Percentiles rank a stretch among this genome's conserved stretches.
Evolutionary conservation across 208 protist species (phyloP).

Genomic region (Naegleria gruberi): DNA sequence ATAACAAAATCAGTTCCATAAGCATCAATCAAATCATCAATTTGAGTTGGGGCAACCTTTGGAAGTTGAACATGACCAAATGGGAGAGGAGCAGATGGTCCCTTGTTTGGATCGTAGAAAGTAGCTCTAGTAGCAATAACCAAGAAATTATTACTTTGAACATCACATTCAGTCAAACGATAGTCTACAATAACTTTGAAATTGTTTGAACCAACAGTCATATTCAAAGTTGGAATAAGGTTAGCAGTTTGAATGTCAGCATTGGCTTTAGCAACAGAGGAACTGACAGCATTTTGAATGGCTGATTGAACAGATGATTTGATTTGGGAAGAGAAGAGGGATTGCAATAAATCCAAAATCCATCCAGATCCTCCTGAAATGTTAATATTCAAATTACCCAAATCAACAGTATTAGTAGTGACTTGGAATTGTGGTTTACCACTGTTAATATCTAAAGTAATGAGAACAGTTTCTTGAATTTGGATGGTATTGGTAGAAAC

Average conservation of each 20-base stretch:
- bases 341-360: background rate
- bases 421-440: background rate
- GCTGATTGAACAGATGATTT: background rate
- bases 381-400: constrained; percentile 8
- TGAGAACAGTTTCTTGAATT: background rate
- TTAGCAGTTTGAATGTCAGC: background rate
- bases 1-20: background rate
- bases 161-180: background rate
- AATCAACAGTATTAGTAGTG: background rate
- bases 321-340: background rate
- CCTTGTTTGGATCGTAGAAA: background rate
- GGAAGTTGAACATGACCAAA: background rate
- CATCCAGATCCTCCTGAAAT: background rate
- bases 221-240: background rate
- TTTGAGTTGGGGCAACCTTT: background rate
- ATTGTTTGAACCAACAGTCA: background rate
- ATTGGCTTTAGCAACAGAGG: background rate
- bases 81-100: background rate
- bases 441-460: background rate
- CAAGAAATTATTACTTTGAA: background rate
- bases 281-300: background rate
- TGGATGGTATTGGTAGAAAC: background rate
- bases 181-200: background rate
- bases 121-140: background rate
- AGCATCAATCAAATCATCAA: constrained; percentile 5